phyloP scores from a whole-genome alignment of 192 early-diverging fungal genomes.

The Linnemannia schmuckeri region DNA sequence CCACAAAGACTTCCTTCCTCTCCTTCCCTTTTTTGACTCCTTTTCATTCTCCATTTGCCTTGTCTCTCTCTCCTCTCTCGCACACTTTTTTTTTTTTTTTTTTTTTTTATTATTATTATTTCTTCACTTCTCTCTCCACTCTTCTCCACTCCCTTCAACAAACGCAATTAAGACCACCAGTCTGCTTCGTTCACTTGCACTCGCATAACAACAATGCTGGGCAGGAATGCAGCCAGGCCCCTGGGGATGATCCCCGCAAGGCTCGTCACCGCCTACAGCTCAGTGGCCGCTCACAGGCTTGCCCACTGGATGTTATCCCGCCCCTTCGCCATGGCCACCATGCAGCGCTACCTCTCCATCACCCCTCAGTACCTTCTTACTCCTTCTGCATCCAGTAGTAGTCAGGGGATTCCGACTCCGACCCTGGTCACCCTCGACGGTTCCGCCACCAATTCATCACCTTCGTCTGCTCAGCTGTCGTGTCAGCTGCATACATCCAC shows the following conservation, averaged over 20 bases:
- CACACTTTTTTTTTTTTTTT: not conserved
- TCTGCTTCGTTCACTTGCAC: not conserved
- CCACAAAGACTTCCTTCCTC: not conserved
- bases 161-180: not conserved
- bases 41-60: not conserved
- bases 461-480: not conserved
- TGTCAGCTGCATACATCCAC: constrained; percentile 16
- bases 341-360: constrained; percentile 36
- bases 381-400: not conserved
- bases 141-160: not conserved
- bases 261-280: constrained; percentile 30
- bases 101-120: too few relatives aligned
- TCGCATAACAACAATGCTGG: constrained; percentile 24
- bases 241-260: constrained; percentile 41
- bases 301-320: constrained; percentile 19
- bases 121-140: not conserved
- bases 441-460: not conserved
- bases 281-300: constrained; percentile 21
- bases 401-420: constrained; percentile 19
- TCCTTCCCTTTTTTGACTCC: not conserved
- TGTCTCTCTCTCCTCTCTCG: not conserved
- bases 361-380: constrained; percentile 31
- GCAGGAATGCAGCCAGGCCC: constrained; percentile 42
- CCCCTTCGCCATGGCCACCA: constrained; percentile 27
- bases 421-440: constrained; percentile 27